Percentiles rank a stretch among this genome's conserved stretches.
Evolutionary conservation across 352 stramenopile genomes (phyloP).

Genomic region (Phytophthora sansomeana): DNA sequence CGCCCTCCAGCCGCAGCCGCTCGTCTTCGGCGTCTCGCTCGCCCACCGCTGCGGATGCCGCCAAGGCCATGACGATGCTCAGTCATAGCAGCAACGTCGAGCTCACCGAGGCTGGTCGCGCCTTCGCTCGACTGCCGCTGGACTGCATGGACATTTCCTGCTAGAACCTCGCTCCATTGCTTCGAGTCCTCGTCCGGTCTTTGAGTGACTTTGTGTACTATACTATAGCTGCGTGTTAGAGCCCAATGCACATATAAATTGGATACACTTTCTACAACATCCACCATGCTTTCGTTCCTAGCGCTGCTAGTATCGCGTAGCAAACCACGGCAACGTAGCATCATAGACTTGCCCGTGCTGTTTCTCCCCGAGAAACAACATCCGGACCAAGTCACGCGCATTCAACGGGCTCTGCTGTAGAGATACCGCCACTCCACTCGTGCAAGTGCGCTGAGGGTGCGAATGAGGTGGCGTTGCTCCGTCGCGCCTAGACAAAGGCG

Average conservation of each 20-base stretch:
- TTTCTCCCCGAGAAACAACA: neutral
- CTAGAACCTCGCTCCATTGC: slow-evolving; percentile 19
- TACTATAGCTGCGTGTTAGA: slow-evolving; percentile 31
- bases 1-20: slow-evolving; percentile 20
- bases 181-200: slow-evolving; percentile 4
- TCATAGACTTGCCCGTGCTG: neutral
- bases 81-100: slow-evolving; percentile 18
- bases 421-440: slow-evolving; percentile 3
- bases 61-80: slow-evolving; percentile 39
- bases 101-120: slow-evolving; percentile 50
- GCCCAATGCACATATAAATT: slow-evolving; percentile 23
- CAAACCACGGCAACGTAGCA: neutral
- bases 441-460: slow-evolving; percentile 20
- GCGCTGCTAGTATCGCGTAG: neutral
- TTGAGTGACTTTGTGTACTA: slow-evolving; percentile 31
- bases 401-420: slow-evolving; percentile 9
- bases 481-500: slow-evolving; percentile 19
- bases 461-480: slow-evolving; percentile 35
- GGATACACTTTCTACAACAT: slow-evolving; percentile 4
- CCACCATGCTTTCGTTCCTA: neutral
- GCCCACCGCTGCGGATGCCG: slow-evolving; percentile 17
- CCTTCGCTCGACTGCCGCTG: slow-evolving; percentile 48
- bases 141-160: slow-evolving; percentile 43
- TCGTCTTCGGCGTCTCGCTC: slow-evolving; percentile 20
- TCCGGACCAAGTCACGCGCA: neutral